Conservation (phyloP, 257 asterid genomes). For the Nicotiana attenuata region DNA sequence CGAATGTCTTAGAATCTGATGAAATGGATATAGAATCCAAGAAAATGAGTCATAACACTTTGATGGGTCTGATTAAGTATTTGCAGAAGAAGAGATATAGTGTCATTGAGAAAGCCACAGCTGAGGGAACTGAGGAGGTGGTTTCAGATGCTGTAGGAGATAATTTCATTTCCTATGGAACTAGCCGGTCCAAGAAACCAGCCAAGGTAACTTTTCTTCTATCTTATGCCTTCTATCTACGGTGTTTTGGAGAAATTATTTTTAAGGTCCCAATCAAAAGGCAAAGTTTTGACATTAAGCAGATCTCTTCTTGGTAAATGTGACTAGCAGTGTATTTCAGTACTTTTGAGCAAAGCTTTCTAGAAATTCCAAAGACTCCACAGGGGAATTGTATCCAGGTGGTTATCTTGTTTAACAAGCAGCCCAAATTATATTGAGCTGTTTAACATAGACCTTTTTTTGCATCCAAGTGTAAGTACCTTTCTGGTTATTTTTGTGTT, state of each 20-base stretch:
- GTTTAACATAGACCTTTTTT: background rate
- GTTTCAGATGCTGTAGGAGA: constrained; percentile 95
- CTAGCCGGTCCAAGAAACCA: constrained; percentile 53
- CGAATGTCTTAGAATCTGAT: constrained; percentile 52
- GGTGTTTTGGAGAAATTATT: background rate
- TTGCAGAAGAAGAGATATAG: constrained; percentile 77
- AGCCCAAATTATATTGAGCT: background rate
- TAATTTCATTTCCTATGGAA: constrained; percentile 60
- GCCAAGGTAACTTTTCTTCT: constrained; percentile 48
- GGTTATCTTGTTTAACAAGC: constrained; percentile 1
- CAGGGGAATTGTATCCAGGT: background rate
- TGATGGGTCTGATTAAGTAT: constrained; percentile 95
- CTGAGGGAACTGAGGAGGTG: constrained; percentile 97
- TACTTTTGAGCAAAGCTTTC: background rate
- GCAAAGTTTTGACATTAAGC: background rate
- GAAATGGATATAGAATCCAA: constrained; percentile 75
- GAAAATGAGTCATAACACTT: constrained; percentile 91
- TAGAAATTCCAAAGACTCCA: background rate
- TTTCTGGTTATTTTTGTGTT: background rate
- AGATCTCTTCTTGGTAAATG: background rate
- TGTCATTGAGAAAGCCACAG: constrained; percentile 86
- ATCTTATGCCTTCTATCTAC: background rate
- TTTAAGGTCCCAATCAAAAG: background rate
- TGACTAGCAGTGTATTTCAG: background rate
- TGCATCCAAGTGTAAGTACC: background rate